These are phyloP conservation scores for Oenanthe javanica DNA, from an alignment of 140 eudicot genomes.

Conservation along the genomic window DNA sequence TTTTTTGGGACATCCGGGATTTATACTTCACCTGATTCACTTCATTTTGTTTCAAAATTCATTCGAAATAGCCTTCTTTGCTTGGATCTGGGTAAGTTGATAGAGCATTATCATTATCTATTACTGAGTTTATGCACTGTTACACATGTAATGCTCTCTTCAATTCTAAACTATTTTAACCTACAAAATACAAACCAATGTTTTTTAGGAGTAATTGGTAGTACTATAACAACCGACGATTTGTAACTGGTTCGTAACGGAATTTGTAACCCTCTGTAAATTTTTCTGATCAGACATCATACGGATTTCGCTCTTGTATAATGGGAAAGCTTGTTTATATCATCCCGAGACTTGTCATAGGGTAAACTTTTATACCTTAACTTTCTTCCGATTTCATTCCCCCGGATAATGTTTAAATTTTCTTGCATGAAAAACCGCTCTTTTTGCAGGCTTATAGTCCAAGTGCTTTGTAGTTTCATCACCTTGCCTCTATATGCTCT, in stretches of 20 bases:
- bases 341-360: slow-evolving; percentile 65
- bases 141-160: too few relatives aligned
- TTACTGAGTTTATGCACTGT: too few relatives aligned
- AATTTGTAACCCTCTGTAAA: neutral
- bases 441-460: slow-evolving; percentile 56
- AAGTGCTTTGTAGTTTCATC: slow-evolving; percentile 87
- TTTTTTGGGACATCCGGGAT: slow-evolving; percentile 50
- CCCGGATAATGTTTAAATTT: neutral
- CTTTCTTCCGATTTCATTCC: neutral
- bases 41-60: slow-evolving; percentile 88
- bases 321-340: slow-evolving; percentile 68
- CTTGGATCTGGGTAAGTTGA: slow-evolving; percentile 75
- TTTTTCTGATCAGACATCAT: slow-evolving; percentile 38
- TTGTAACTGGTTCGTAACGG: too few relatives aligned
- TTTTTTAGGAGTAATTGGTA: too few relatives aligned
- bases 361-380: slow-evolving; percentile 33
- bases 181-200: too few relatives aligned
- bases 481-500: slow-evolving; percentile 83
- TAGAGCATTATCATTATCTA: neutral
- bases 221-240: too few relatives aligned
- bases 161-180: too few relatives aligned
- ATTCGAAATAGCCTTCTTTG: slow-evolving; percentile 73
- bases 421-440: neutral
- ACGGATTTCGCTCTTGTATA: slow-evolving; percentile 69
- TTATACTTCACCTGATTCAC: slow-evolving; percentile 77